Conservation (phyloP, 257 asterid species). For the Ligustrum vulgare region DNA sequence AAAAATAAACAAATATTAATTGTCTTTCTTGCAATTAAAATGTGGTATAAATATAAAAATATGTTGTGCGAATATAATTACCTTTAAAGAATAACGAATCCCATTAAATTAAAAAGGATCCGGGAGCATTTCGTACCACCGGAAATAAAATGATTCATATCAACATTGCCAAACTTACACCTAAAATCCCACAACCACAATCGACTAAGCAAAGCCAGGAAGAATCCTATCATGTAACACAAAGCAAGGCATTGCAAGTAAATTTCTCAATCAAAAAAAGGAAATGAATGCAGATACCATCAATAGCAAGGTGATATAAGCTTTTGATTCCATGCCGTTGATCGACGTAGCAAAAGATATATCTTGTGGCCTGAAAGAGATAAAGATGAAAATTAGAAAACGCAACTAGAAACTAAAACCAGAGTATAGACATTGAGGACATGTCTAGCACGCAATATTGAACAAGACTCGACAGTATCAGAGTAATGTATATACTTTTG, state of each 20-base stretch:
- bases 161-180: slow-evolving; percentile 48
- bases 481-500: slow-evolving; percentile 59
- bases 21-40: too few species aligned
- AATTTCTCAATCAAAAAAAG: slow-evolving; percentile 35
- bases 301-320: slow-evolving; percentile 38
- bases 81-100: neutral
- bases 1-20: too few species aligned
- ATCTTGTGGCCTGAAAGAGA: slow-evolving; percentile 59
- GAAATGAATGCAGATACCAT: slow-evolving; percentile 40
- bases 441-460: neutral
- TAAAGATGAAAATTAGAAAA: neutral
- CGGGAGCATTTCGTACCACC: neutral
- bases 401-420: neutral
- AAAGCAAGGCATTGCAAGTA: slow-evolving; percentile 10
- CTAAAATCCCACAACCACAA: slow-evolving; percentile 26
- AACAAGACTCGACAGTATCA: neutral
- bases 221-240: neutral
- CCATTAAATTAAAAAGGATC: neutral
- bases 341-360: slow-evolving; percentile 52
- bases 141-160: slow-evolving; percentile 31
- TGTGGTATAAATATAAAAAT: too few species aligned
- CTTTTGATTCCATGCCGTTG: slow-evolving; percentile 27
- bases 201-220: slow-evolving; percentile 33
- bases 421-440: neutral
- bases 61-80: too few species aligned